Percentiles rank a stretch among this genome's conserved stretches.
Conservation (phyloP, 495 filamentous ascomycete genomes). For the Trichocladium uniseriatum region DNA sequence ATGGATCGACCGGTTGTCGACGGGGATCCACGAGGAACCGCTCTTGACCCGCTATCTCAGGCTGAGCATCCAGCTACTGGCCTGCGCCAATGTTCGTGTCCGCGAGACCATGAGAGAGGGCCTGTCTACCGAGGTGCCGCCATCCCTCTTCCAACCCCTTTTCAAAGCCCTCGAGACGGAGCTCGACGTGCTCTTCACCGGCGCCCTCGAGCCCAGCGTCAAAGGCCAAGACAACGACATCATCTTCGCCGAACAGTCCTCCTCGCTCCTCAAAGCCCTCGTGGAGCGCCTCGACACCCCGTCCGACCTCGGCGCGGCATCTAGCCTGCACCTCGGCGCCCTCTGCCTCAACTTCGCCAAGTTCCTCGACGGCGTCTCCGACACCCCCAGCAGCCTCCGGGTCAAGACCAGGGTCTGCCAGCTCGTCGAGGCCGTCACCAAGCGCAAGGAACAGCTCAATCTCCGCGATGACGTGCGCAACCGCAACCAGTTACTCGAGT, state of each 20-base stretch:
- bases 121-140: slow-evolving; percentile 49
- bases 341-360: slow-evolving; percentile 52
- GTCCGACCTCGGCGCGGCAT: slow-evolving; percentile 47
- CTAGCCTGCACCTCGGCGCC: slow-evolving; percentile 49
- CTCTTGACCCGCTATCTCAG: slow-evolving; percentile 51
- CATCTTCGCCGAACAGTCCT: slow-evolving; percentile 55
- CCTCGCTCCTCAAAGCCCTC: slow-evolving; percentile 50
- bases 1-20: slow-evolving; percentile 54
- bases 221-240: slow-evolving; percentile 49
- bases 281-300: slow-evolving; percentile 52
- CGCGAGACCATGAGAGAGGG: slow-evolving; percentile 55
- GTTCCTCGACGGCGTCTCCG: slow-evolving; percentile 46
- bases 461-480: slow-evolving; percentile 56
- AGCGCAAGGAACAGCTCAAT: slow-evolving; percentile 57
- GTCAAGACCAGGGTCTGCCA: slow-evolving; percentile 61
- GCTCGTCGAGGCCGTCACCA: slow-evolving; percentile 52
- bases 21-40: slow-evolving; percentile 48
- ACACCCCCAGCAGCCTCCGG: slow-evolving; percentile 43
- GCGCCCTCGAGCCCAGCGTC: slow-evolving; percentile 38
- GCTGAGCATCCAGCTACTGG: slow-evolving; percentile 51
- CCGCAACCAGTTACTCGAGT: slow-evolving; percentile 53
- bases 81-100: slow-evolving; percentile 51
- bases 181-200: slow-evolving; percentile 48
- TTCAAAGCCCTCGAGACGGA: slow-evolving; percentile 53
- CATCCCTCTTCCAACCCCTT: slow-evolving; percentile 48